These are phyloP conservation scores for Pseudopyrenochaeta lycopersici DNA, from an alignment of 2,329 filamentous ascomycete species.

Conservation along the genomic window DNA sequence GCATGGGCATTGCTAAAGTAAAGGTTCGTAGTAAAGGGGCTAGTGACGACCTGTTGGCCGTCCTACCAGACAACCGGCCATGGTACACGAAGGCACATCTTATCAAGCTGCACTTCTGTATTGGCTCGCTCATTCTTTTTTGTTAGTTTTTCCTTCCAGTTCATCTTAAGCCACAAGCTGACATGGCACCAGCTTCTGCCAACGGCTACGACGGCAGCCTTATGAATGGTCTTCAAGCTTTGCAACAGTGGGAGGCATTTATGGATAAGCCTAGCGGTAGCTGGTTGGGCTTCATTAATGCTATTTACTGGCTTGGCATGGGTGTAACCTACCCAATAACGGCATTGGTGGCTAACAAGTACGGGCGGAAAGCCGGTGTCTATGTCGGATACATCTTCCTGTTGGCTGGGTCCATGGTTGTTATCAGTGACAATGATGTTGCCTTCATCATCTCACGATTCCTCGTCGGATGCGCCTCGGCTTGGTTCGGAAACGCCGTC, in stretches of 20 bases:
- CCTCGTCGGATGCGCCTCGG: constrained; percentile 48
- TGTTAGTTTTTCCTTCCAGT: not conserved
- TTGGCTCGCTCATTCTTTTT: constrained; percentile 10
- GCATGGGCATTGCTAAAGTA: constrained; percentile 1
- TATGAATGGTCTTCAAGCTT: constrained; percentile 39
- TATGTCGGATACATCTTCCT: constrained; percentile 47
- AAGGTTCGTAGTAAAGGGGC: not conserved
- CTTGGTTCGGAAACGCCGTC: constrained; percentile 42
- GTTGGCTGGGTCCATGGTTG: constrained; percentile 35
- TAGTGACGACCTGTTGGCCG: constrained; percentile 7
- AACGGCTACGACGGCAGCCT: constrained; percentile 40
- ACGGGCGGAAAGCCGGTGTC: constrained; percentile 45
- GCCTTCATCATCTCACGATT: constrained; percentile 50
- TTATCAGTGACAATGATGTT: constrained; percentile 18
- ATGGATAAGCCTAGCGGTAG: constrained; percentile 24
- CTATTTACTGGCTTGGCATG: constrained; percentile 23
- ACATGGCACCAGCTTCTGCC: not conserved
- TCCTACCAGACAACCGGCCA: constrained; percentile 10
- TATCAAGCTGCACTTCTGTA: constrained; percentile 16
- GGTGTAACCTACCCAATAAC: constrained; percentile 38
- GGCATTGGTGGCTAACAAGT: constrained; percentile 46
- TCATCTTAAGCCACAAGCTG: not conserved
- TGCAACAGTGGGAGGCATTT: constrained; percentile 23
- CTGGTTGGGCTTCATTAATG: constrained; percentile 14
- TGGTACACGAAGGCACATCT: constrained; percentile 13